phyloP scores from a whole-genome alignment of 192 early-diverging fungal species.

The Coemansia aciculifera region DNA sequence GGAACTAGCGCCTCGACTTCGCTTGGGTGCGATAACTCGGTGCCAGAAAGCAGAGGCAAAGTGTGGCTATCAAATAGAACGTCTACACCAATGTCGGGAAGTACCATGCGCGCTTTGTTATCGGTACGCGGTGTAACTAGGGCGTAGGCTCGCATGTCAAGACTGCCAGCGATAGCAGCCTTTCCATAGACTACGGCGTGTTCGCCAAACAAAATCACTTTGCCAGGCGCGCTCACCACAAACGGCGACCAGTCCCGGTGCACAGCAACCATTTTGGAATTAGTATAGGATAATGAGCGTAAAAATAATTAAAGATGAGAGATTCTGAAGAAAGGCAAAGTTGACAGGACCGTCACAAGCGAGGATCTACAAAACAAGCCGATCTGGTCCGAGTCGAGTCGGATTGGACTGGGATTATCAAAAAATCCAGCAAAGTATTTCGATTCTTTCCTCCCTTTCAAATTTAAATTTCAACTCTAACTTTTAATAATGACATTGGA shows the following conservation, averaged over 20 bases:
- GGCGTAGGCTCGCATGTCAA: constrained; percentile 75
- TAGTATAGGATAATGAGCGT: neutral
- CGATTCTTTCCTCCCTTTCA: neutral
- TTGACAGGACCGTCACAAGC: neutral
- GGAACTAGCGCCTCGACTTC: constrained; percentile 24
- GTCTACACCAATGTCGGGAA: constrained; percentile 67
- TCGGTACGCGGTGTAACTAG: constrained; percentile 60
- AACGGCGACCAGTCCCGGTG: constrained; percentile 29
- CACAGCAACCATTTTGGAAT: constrained; percentile 24
- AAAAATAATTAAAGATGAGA: neutral
- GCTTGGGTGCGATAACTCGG: constrained; percentile 12
- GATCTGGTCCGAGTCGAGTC: neutral
- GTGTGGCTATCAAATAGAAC: constrained; percentile 14
- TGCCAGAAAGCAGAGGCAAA: constrained; percentile 5
- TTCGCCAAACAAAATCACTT: constrained; percentile 97
- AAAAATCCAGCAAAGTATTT: neutral
- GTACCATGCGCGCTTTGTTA: constrained; percentile 46
- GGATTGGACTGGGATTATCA: neutral
- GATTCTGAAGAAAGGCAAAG: neutral
- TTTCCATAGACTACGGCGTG: constrained; percentile 95
- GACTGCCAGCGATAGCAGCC: constrained; percentile 78
- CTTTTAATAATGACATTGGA: neutral
- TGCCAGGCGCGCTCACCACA: constrained; percentile 87
- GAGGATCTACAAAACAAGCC: neutral
- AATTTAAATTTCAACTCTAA: neutral